Percentiles rank a stretch among this genome's conserved stretches.
These are phyloP conservation scores for Musa balbisiana DNA, from an alignment of 202 grass and related monocot genomes.

Conservation along the genomic window DNA sequence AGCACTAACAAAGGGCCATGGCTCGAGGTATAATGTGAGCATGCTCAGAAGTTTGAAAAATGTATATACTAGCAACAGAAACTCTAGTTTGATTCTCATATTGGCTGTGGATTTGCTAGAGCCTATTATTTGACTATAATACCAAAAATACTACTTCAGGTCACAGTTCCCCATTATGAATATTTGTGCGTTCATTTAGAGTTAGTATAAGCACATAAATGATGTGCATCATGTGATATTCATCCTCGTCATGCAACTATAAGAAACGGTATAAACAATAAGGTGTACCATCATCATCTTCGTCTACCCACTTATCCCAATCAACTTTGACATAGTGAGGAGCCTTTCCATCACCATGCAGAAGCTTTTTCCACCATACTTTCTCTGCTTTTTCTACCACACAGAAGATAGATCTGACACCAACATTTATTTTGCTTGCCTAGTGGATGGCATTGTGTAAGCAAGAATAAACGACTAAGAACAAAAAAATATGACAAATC, in stretches of 20 bases:
- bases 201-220: neutral
- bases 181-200: neutral
- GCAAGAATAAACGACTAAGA: neutral
- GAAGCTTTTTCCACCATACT: slow-evolving; percentile 86
- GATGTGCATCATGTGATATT: neutral
- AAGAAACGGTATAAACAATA: neutral
- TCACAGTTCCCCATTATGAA: too few relatives aligned
- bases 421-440: slow-evolving; percentile 84
- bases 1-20: too few relatives aligned
- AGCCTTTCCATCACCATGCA: slow-evolving; percentile 53
- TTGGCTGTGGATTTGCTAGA: too few relatives aligned
- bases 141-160: too few relatives aligned
- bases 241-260: neutral
- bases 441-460: slow-evolving; percentile 23
- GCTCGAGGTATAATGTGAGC: too few relatives aligned
- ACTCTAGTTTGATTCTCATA: too few relatives aligned
- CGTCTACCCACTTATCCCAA: slow-evolving; percentile 98
- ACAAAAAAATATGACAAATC: neutral
- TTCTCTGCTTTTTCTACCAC: slow-evolving; percentile 65
- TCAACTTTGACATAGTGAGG: slow-evolving; percentile 92
- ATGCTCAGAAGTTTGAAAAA: too few relatives aligned
- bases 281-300: slow-evolving; percentile 81
- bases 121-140: too few relatives aligned
- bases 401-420: slow-evolving; percentile 74
- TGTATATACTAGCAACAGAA: too few relatives aligned